Evolutionary conservation across 2,329 filamentous ascomycete species (phyloP), one percentile per base, ranked within the genome.

Genomic region (Tolypocladium album): DNA sequence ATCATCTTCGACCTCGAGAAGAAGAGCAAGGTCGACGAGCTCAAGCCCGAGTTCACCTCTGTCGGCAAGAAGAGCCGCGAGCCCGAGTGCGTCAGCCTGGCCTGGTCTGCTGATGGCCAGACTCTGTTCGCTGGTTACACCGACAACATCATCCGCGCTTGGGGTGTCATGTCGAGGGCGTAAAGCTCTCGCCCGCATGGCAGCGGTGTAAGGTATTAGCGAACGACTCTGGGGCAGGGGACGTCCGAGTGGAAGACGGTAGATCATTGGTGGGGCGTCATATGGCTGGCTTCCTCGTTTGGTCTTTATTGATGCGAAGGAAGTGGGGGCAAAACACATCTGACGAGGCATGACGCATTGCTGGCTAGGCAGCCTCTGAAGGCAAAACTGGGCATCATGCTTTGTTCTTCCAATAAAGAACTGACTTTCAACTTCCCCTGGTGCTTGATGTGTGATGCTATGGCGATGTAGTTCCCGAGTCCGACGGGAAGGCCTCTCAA

Each of bases 1-100:
- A 97, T 97, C 87, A 97, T 99, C 86, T 99, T 99, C 83, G 94
- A 99, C 76, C 88, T 99, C 71, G 94, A 99, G 91, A 99, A 99
- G 92, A 99, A 99, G 92, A 95, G 88, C 89, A 97, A 97, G 89
- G 93, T 97, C 76, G 93, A 97, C 74, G 94, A 97, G 88, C 88
- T 99, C 79, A 97, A 96, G 89, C 93, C 93, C 70, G 94, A 99
- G 79, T 97, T 94, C 84, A 84, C 92, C 75, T 96, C 92, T 77
- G 88, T 92, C 77, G 90, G 92, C 83, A 96, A 96, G 91, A 97
- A 97, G 91, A 92, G 88, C 87, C 88, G 92, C 77, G 93, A 97
- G 82, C 94, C 94, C 72, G 93, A 97, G 88, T 97, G 93, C 80
- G 88, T 99, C 74, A 91, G 86, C 77, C 85, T 99, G 81, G 93